Percentiles rank a stretch among this genome's conserved stretches.
Conservation (phyloP, 2,329 filamentous ascomycete species). For the Cytospora chrysosperma region DNA sequence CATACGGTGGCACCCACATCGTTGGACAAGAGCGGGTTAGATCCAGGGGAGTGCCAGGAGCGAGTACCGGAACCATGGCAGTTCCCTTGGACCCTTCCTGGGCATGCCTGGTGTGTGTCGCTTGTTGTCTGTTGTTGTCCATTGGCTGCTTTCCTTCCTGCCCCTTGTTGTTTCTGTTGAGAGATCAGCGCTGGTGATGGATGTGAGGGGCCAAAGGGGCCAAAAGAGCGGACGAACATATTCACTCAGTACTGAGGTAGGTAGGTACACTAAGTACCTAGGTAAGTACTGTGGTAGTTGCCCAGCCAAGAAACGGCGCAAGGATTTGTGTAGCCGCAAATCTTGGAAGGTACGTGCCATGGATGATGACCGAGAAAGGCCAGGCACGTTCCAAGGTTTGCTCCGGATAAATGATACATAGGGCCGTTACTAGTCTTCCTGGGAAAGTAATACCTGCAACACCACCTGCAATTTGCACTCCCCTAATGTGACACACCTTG, state of each 20-base stretch:
- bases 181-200: neutral
- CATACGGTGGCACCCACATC: neutral
- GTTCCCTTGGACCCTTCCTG: too few relatives aligned
- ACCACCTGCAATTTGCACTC: neutral
- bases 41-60: neutral
- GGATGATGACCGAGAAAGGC: too few relatives aligned
- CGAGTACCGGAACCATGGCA: neutral
- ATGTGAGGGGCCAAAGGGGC: too few relatives aligned
- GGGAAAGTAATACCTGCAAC: neutral
- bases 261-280: neutral
- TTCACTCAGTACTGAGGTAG: too few relatives aligned
- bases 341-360: too few relatives aligned
- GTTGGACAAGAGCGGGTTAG: neutral
- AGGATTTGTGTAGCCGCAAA: too few relatives aligned
- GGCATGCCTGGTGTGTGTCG: too few relatives aligned
- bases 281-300: too few relatives aligned
- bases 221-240: neutral
- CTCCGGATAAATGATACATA: too few relatives aligned
- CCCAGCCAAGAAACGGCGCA: too few relatives aligned
- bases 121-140: neutral
- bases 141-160: neutral
- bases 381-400: too few relatives aligned
- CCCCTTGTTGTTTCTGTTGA: neutral
- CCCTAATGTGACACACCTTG: neutral
- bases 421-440: too few relatives aligned